Evolutionary conservation across 768 basidiomycete genomes (phyloP).

Genomic region (Leccinum ochraceum): DNA sequence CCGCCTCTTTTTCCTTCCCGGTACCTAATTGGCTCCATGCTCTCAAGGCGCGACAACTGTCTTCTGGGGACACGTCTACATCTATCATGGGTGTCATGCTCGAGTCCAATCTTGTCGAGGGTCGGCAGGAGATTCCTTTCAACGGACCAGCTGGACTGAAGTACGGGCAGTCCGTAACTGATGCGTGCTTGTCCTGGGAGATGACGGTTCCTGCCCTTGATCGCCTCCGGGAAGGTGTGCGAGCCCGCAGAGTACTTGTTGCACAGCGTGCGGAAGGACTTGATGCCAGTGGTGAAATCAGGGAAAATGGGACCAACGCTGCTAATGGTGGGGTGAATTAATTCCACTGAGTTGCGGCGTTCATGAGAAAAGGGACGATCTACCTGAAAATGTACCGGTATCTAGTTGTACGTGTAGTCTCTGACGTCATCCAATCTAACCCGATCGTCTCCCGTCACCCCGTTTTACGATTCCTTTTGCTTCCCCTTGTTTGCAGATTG

Average conservation of each 20-base stretch:
- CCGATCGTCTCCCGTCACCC: background rate
- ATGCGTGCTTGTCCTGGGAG: conserved; percentile 91
- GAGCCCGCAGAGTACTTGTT: conserved; percentile 61
- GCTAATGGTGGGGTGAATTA: conserved; percentile 19
- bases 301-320: conserved; percentile 1
- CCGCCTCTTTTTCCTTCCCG: conserved; percentile 4
- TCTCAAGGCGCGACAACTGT: conserved; percentile 67
- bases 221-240: conserved; percentile 84
- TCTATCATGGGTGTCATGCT: conserved; percentile 94
- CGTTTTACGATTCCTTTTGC: background rate
- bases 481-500: background rate
- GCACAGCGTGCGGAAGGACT: conserved; percentile 30
- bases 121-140: conserved; percentile 80
- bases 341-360: conserved; percentile 6
- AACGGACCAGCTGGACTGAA: conserved; percentile 70
- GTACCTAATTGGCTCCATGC: conserved; percentile 13
- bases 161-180: conserved; percentile 87
- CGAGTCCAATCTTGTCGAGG: conserved; percentile 88
- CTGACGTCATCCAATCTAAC: conserved; percentile 13
- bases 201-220: conserved; percentile 81
- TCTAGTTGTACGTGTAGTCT: background rate
- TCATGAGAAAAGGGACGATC: background rate
- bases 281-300: conserved; percentile 7
- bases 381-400: background rate
- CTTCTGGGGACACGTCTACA: conserved; percentile 65